Evolutionary conservation across 805 yeast genomes (phyloP), one percentile per base, ranked within the genome.

Genomic region (Clavispora phyllophila): DNA sequence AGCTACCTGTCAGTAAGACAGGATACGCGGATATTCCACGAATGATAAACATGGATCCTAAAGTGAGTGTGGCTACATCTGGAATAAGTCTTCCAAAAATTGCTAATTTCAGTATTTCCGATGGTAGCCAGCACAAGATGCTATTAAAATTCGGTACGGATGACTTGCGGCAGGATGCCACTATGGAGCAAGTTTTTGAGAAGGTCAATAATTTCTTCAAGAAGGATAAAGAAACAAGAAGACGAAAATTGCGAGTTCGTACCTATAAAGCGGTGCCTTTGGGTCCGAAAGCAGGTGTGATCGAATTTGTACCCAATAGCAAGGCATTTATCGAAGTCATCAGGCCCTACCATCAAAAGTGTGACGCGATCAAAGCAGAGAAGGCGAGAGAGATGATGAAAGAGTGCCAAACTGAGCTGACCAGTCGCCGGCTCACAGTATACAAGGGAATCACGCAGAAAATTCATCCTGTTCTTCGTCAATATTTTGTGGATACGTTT

Each of bases 121-220:
- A 80, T 54, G 98, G 98, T 0, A 48, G 61, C 0, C 54, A 44
- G 0, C 82, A 78, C 45, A 78, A 70, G 43, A 73, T 84, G 57
- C 66, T 93, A 15, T 65, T 90, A 50, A 93, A 93, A 58, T 87
- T 87, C 20, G 89, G 95, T 5, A 75, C 87, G 9, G 99, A 93
- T 63, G 99, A 93, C 63, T 66, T 93, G 40, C 69, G 98, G 40
- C 99, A 95, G 63, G 99, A 93, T 64, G 86, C 96, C 0, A 87
- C 93, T 43, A 95, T 93, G 99, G 95, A 91, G 60, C 98, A 93
- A 58, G 98, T 91, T 1, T 93, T 95, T 61, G 84, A 76, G 17
- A 87, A 89, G 54, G 96, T 89, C 13, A 89, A 90, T 55, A 62
- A 69, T 12, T 75, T 88, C 28, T 72, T 91, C 42, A 60, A 52